These are phyloP conservation scores for Exsudoporus frostii DNA, from an alignment of 768 basidiomycete genomes.

Conservation along the genomic window DNA sequence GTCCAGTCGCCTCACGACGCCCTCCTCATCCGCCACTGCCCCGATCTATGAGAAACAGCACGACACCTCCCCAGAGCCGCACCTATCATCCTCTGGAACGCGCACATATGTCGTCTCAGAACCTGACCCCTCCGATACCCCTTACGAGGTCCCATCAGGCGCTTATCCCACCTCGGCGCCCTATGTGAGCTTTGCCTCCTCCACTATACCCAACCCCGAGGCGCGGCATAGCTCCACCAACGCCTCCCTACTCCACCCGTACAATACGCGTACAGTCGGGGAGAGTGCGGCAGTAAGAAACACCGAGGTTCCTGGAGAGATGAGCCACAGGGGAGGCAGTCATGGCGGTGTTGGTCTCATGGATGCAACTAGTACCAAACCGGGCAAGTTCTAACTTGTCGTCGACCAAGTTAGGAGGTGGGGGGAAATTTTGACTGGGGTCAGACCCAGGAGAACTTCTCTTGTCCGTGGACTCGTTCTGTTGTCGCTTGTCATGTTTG, in stretches of 20 bases:
- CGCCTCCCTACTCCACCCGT: slow-evolving; percentile 38
- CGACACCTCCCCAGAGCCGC: slow-evolving; percentile 50
- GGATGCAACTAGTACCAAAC: slow-evolving; percentile 38
- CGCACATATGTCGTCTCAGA: slow-evolving; percentile 73
- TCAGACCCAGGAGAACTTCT: not conserved
- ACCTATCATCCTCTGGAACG: slow-evolving; percentile 41
- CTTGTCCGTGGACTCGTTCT: not conserved
- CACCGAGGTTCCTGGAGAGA: slow-evolving; percentile 42
- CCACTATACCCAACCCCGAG: slow-evolving; percentile 38
- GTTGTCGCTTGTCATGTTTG: slow-evolving; percentile 10
- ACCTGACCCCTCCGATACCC: slow-evolving; percentile 58
- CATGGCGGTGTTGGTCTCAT: slow-evolving; percentile 40
- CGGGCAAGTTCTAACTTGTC: slow-evolving; percentile 44
- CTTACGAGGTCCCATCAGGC: slow-evolving; percentile 70
- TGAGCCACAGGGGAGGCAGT: slow-evolving; percentile 38
- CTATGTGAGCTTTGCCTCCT: slow-evolving; percentile 41
- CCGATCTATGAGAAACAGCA: slow-evolving; percentile 59
- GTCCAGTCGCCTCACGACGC: slow-evolving; percentile 32
- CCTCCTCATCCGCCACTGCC: slow-evolving; percentile 30
- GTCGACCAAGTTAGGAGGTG: slow-evolving; percentile 46
- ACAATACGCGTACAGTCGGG: slow-evolving; percentile 41
- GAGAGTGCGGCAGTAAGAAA: slow-evolving; percentile 47
- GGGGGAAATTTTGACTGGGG: slow-evolving; percentile 38
- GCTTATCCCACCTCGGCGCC: slow-evolving; percentile 55
- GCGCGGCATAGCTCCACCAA: slow-evolving; percentile 44